These are phyloP conservation scores for Phytomonas sp. DNA, from an alignment of 208 protist species.

Conservation along the genomic window DNA sequence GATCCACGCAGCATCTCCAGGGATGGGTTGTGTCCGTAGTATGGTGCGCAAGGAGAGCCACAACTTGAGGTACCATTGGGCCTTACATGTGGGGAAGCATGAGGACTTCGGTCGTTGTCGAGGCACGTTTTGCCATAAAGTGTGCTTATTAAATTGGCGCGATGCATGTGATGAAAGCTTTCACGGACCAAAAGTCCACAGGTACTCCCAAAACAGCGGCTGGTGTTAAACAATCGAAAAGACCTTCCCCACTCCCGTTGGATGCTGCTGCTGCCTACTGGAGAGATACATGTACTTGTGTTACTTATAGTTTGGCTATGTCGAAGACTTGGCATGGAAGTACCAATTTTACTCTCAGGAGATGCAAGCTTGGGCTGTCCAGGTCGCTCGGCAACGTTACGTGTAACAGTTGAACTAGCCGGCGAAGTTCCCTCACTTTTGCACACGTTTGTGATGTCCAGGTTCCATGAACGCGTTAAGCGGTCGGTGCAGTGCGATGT, in stretches of 20 bases:
- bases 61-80: not conserved
- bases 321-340: not conserved
- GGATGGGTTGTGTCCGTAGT: not conserved
- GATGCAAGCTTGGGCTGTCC: conserved; percentile 8
- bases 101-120: not conserved
- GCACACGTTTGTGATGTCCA: not conserved
- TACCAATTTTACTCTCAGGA: not conserved
- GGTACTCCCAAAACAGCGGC: conserved; percentile 19
- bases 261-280: conserved; percentile 40
- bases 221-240: conserved; percentile 68
- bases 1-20: conserved; percentile 7
- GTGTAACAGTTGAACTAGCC: conserved; percentile 5
- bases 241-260: conserved; percentile 65
- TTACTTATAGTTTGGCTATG: conserved; percentile 48
- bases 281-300: conserved; percentile 44
- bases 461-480: conserved; percentile 21
- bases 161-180: conserved; percentile 22
- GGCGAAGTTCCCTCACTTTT: conserved; percentile 6
- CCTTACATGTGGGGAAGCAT: conserved; percentile 7
- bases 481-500: conserved; percentile 42
- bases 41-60: not conserved
- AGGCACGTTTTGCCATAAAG: not conserved
- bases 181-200: conserved; percentile 24
- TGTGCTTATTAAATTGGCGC: conserved; percentile 18
- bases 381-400: not conserved